Percentiles rank a stretch among this genome's conserved stretches.
phyloP scores from a whole-genome alignment of 192 early-diverging fungal species.

The Linnemannia hyalina region DNA sequence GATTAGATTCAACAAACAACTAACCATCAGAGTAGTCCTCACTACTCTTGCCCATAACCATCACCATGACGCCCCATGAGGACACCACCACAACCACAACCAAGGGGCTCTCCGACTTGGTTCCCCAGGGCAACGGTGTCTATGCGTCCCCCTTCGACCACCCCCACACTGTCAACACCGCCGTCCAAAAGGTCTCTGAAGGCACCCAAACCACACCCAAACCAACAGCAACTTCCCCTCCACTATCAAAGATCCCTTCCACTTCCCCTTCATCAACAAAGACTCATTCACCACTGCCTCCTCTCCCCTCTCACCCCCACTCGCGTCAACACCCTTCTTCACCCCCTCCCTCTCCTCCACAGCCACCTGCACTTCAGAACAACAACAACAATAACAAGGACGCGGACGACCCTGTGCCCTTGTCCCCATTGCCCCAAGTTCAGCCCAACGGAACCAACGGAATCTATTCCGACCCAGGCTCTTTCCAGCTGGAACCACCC shows the following conservation, averaged over 20 bases:
- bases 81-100: neutral
- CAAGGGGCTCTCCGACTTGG: neutral
- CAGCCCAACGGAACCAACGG: neutral
- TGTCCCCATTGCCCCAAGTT: neutral
- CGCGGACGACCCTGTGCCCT: neutral
- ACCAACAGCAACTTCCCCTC: neutral
- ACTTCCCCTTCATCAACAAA: neutral
- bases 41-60: neutral
- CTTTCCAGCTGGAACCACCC: neutral
- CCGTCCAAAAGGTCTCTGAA: conserved; percentile 16
- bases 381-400: conserved; percentile 5
- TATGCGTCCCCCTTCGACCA: neutral
- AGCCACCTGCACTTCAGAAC: neutral
- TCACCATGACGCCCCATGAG: neutral
- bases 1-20: neutral
- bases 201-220: conserved; percentile 18
- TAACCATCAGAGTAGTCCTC: neutral
- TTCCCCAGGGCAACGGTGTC: neutral
- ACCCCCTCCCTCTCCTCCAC: conserved; percentile 21
- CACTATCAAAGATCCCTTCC: neutral
- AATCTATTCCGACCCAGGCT: neutral
- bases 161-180: neutral
- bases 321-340: conserved; percentile 4
- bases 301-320: neutral
- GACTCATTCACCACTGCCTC: neutral